Base-by-base conservation (phyloP, 441 rosid species). In the Brassica hybrid region DNA sequence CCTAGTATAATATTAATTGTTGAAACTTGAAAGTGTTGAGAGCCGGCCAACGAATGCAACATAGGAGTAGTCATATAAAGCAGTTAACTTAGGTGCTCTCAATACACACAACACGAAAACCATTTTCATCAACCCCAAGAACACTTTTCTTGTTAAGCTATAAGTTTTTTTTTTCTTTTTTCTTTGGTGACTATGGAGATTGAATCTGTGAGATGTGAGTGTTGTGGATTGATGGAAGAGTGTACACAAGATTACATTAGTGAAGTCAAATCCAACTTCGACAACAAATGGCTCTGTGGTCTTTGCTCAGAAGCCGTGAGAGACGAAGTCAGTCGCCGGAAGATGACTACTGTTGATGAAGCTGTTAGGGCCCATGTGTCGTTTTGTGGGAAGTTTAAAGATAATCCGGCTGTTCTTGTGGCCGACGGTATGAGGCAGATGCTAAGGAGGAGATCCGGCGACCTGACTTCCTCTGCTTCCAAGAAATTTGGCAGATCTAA, bases 341-440 rank as follows among this genome's bases (percentile, higher is more conserved):
- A 79, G 74, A 69, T 75, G 59, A 70, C 72, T 21, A 69, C 79
- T 7, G 79, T 92, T 74, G 97, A 91, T 50, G 98, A 96, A 69
- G 99, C 99, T 8, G 90, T 96, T 66, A 85, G 83, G 58, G 98
- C 97, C 58, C 98, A 94, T 89, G 84, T 96, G 94, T 90, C 97
- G 18, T 92, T 94, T 83, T 94, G 99, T 76, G 93, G 97, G 6
- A 94, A 92, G 76, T 92, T 89, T 82, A 92, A 88, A 75, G 85
- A 91, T 3, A 86, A 94, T 77, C 99, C 99, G 2, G 99, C 99
- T 0, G 89, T 90, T 81, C 83, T 84, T 71, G 99, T 96, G 11
- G 98, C 99, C 45, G 94, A 96, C 59, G 99, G 98, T 4, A 88
- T 96, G 98, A 85, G 91, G 68, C 97, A 91, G 97, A 91, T 96